Conservation (phyloP, 2,329 filamentous ascomycete genomes). For the Aspergillus sp. region DNA sequence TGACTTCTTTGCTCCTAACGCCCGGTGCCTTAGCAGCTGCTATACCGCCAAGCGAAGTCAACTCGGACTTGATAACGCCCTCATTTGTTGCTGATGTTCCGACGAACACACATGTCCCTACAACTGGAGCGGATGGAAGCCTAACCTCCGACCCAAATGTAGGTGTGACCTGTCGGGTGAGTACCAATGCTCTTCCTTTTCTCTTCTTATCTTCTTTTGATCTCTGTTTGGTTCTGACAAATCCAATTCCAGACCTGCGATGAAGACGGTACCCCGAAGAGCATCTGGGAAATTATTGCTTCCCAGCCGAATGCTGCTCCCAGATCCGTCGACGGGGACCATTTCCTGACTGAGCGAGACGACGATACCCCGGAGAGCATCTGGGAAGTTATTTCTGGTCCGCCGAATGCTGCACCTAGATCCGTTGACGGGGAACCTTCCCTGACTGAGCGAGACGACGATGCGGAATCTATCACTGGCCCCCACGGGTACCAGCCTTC, state of each 20-base stretch:
- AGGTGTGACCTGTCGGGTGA: background rate
- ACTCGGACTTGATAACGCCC: background rate
- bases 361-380: no score
- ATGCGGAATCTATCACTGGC: no score
- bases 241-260: background rate
- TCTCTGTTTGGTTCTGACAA: background rate
- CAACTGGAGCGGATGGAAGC: background rate
- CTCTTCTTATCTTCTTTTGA: background rate
- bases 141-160: background rate
- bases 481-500: no score
- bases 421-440: background rate
- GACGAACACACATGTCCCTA: background rate
- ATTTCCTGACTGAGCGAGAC: no score
- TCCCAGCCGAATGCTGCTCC: background rate
- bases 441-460: no score
- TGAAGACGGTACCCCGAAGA: background rate
- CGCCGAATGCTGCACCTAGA: background rate
- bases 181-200: background rate
- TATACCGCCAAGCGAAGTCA: background rate
- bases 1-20: background rate
- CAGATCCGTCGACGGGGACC: background rate
- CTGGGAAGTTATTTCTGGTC: background rate
- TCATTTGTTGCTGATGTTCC: background rate
- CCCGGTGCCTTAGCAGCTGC: slow-evolving; percentile 1
- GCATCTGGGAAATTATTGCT: no score